These are phyloP conservation scores for Apiospora marii DNA, from an alignment of 2,329 filamentous ascomycete genomes.

Conservation along the genomic window DNA sequence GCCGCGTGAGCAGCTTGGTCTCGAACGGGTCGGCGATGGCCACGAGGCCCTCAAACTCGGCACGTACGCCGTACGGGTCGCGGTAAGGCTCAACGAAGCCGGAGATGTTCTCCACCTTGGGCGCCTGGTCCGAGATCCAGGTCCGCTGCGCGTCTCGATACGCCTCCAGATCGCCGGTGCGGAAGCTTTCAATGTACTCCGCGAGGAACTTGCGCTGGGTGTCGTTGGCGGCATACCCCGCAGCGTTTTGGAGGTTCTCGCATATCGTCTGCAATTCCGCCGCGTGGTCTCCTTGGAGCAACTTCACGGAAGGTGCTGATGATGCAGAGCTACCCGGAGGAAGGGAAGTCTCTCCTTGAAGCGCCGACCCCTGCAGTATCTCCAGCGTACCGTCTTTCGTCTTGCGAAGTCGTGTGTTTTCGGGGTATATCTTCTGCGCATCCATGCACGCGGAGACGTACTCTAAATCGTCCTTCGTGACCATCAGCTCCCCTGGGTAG, in stretches of 20 bases:
- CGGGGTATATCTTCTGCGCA: neutral
- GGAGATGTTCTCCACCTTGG: slow-evolving; percentile 64
- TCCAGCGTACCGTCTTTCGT: neutral
- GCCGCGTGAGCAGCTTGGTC: slow-evolving; percentile 63
- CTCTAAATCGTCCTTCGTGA: neutral
- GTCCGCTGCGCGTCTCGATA: slow-evolving; percentile 62
- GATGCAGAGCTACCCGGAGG: too few species aligned
- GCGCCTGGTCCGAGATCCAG: slow-evolving; percentile 67
- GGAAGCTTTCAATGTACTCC: slow-evolving; percentile 63
- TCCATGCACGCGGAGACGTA: neutral
- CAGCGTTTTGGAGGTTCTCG: slow-evolving; percentile 45
- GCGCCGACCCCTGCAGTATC: neutral
- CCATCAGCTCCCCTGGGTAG: neutral
- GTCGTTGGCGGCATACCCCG: slow-evolving; percentile 58
- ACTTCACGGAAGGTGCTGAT: neutral
- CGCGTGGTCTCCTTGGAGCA: neutral
- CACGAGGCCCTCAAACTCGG: slow-evolving; percentile 68
- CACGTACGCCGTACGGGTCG: slow-evolving; percentile 65
- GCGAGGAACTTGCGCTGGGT: slow-evolving; percentile 59
- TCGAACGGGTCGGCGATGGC: slow-evolving; percentile 71
- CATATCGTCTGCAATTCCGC: neutral
- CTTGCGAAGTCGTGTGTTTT: neutral
- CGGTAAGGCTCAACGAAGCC: slow-evolving; percentile 71
- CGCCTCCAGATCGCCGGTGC: slow-evolving; percentile 60
- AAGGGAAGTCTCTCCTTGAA: slow-evolving; percentile 42